Evolutionary conservation across 768 basidiomycete genomes (phyloP), one percentile per base, ranked within the genome.

Genomic region (Termitomyces sp.): DNA sequence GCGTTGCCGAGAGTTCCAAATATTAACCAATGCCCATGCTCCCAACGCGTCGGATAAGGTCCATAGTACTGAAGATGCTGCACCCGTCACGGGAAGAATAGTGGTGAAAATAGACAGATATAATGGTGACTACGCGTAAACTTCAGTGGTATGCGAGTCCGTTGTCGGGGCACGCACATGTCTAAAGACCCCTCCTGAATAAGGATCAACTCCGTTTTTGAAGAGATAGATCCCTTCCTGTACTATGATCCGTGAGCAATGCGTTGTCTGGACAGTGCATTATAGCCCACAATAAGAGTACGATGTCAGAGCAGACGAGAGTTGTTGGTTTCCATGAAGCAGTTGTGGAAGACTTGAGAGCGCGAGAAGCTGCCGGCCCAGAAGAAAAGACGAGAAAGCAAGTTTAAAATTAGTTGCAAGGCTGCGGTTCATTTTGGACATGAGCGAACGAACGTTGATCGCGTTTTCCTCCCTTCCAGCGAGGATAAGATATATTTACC

Each of bases 161-260:
- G 10, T 20, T 41, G 10, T 16, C n/a, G 24, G 39, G 8, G 61
- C 16, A 61, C 89, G 59, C 72, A 95, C 94, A 71, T 96, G 94
- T 66, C 87, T 82, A 67, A 96, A 92, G 10, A 85, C 73, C 5
- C 92, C 90, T 41, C 93, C 94, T 56, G 87, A 81, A 63, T 97
- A 98, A 31, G 94, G 94, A 67, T 94, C 84, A 24, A 92, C 74
- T n/a, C 83, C 85, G 72, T 89, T 76, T 42, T 79, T 74, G 60
- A 86, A 87, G 16, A 98, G 80, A 72, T 87, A 93, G 5, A 96
- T 79, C 18, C 94, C 95, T 72, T 98, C 96, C 67, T 86, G 84
- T 58, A 98, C 96, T 98, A 36, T 13, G 16, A 42, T 46, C 60
- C 43, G 49, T 52, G 20, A 59, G 57, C 63, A 51, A 46, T 24